Conservation (phyloP, 257 asterid species). For the Thymus quinquecostatus region DNA sequence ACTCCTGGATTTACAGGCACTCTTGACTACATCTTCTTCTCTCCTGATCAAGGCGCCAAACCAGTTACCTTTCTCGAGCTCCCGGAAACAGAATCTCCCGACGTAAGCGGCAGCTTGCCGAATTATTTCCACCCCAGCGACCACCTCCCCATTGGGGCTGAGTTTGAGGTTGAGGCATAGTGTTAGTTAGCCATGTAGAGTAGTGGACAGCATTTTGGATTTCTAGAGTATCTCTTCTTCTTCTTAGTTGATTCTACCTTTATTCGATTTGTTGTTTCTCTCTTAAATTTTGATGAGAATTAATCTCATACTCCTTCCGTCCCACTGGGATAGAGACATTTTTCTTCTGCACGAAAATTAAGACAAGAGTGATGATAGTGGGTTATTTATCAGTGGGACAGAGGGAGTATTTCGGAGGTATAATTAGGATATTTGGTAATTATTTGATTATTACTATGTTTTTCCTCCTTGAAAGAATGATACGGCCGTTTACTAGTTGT, state of each 20-base stretch:
- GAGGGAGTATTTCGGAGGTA: too few relatives aligned
- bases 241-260: background rate
- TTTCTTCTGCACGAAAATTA: too few relatives aligned
- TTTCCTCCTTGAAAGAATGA: too few relatives aligned
- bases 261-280: background rate
- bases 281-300: too few relatives aligned
- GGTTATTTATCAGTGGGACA: too few relatives aligned
- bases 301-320: too few relatives aligned
- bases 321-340: too few relatives aligned
- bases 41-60: slow-evolving; percentile 49
- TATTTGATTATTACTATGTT: too few relatives aligned
- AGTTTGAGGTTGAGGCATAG: slow-evolving; percentile 60
- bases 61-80: slow-evolving; percentile 81
- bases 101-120: slow-evolving; percentile 79
- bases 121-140: slow-evolving; percentile 91
- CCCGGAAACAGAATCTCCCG: slow-evolving; percentile 63
- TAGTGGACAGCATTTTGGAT: background rate
- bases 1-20: slow-evolving; percentile 93
- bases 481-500: too few relatives aligned
- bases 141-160: slow-evolving; percentile 94
- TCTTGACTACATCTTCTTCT: slow-evolving; percentile 79
- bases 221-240: background rate
- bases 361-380: too few relatives aligned
- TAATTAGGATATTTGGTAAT: too few relatives aligned
- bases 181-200: background rate